Base-by-base conservation (phyloP, 352 stramenopile genomes). In the Phytophthora fragariaefolia region DNA sequence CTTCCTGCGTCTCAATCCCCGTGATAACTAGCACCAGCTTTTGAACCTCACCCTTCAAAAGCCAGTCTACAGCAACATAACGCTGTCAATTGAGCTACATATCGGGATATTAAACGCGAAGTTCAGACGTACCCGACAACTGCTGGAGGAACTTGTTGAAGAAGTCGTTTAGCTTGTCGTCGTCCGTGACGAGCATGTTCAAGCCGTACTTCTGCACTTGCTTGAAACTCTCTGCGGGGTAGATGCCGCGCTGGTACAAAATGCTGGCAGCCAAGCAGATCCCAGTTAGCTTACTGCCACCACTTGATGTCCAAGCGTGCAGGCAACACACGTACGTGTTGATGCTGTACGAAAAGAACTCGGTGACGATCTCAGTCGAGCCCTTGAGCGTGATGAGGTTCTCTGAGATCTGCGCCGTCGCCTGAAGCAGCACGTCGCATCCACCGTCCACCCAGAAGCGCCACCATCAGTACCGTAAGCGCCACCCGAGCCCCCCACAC, bases 271-370 rank as follows among this genome's bases (percentile, higher is more conserved):
- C n/a, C n/a, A 5, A 47, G 9, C 23, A 38, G 28, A 12, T 24
- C 30, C 49, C 43, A 45, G 18, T 69, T 42, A 71, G 32, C 15
- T 66, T n/a, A n/a, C n/a, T n/a, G n/a, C n/a, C n/a, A n/a, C n/a
- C n/a, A n/a, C n/a, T n/a, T n/a, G n/a, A n/a, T n/a, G n/a, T n/a
- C n/a, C n/a, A n/a, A n/a, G n/a, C n/a, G n/a, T n/a, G n/a, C n/a
- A n/a, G n/a, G n/a, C n/a, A n/a, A n/a, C n/a, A 17, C 51, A 23
- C 53, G 32, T 73, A 96, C 90, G 83, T 97, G 87, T 99, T 99
- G 80, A 99, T 99, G 58, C 93, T 95, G 69, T 98, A 99, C 57
- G 97, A 98, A 87, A 99, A 99, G 76, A 99, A 99, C 81, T 99
- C 97, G 0, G 96, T 98, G 47, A 99, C 97, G 45, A 99, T 98